These are phyloP conservation scores for Juncus effusus DNA, from an alignment of 176 grass and related monocot species.

Conservation along the genomic window DNA sequence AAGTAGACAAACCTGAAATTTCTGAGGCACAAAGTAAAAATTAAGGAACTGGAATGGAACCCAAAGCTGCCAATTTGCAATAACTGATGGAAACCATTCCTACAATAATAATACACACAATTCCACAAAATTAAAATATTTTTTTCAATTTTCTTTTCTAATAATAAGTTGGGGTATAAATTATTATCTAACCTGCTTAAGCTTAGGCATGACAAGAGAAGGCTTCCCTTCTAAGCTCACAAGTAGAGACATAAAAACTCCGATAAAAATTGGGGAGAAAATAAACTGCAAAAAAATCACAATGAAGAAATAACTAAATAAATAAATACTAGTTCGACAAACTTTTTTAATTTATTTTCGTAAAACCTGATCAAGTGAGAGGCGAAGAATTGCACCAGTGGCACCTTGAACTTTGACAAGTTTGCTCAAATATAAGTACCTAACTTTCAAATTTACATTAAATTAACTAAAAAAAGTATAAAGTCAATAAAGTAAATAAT, in stretches of 20 bases:
- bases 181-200: constrained; percentile 64
- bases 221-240: constrained; percentile 76
- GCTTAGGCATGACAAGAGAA: constrained; percentile 73
- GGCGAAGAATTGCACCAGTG: constrained; percentile 56
- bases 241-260: constrained; percentile 72
- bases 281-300: constrained; percentile 46
- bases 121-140: constrained; percentile 20
- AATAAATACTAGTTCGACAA: neutral
- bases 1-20: constrained; percentile 58
- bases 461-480: constrained; percentile 1
- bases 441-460: constrained; percentile 31
- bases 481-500: too few relatives aligned
- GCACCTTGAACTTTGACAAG: constrained; percentile 53
- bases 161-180: neutral
- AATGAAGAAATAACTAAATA: constrained; percentile 22
- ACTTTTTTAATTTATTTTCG: neutral
- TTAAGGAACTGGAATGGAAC: constrained; percentile 93
- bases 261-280: constrained; percentile 87
- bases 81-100: constrained; percentile 72
- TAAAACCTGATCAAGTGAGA: constrained; percentile 83
- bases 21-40: constrained; percentile 88
- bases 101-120: constrained; percentile 26
- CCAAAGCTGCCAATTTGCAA: constrained; percentile 95
- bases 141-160: neutral
- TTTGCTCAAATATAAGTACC: constrained; percentile 95